Conservation (phyloP, 2,329 filamentous ascomycete genomes). For the Epichloe coenophiala region DNA sequence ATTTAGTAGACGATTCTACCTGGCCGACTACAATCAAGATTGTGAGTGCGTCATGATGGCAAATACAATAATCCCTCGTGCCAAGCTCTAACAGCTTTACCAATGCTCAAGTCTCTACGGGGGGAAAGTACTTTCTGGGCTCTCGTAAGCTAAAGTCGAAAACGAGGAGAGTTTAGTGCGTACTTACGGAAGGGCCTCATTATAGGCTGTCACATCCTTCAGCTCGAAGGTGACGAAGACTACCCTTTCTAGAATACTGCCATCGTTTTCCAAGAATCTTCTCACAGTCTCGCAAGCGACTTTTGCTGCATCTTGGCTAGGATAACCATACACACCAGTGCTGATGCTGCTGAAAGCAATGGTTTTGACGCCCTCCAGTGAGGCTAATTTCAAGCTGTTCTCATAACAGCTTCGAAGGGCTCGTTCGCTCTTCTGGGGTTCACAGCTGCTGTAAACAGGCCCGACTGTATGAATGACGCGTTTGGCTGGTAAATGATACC, state of each 20-base stretch:
- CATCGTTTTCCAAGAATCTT: conserved; percentile 35
- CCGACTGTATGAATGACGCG: conserved; percentile 87
- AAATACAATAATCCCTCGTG: not conserved
- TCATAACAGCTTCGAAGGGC: conserved; percentile 53
- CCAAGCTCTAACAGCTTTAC: not conserved
- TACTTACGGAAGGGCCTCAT: conserved; percentile 53
- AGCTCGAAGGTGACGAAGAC: conserved; percentile 74
- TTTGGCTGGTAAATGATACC: conserved; percentile 60
- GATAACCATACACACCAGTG: conserved; percentile 85
- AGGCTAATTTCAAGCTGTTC: conserved; percentile 58
- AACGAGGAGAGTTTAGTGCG: not conserved
- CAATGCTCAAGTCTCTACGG: conserved; percentile 2
- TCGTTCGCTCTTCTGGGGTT: conserved; percentile 25
- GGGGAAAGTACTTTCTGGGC: conserved; percentile 16
- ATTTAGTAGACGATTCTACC: not conserved
- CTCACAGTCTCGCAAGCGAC: conserved; percentile 51
- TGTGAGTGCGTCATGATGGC: not conserved
- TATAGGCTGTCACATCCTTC: conserved; percentile 67
- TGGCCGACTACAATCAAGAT: not conserved
- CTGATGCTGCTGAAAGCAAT: conserved; percentile 78
- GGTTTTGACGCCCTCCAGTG: conserved; percentile 48
- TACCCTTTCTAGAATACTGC: conserved; percentile 49
- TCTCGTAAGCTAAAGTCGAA: not conserved
- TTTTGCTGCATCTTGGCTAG: conserved; percentile 56
- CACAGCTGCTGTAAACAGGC: conserved; percentile 49